Percentiles rank a stretch among this genome's conserved stretches.
Evolutionary conservation across 768 basidiomycete species (phyloP).

Genomic region (Russula abietina): DNA sequence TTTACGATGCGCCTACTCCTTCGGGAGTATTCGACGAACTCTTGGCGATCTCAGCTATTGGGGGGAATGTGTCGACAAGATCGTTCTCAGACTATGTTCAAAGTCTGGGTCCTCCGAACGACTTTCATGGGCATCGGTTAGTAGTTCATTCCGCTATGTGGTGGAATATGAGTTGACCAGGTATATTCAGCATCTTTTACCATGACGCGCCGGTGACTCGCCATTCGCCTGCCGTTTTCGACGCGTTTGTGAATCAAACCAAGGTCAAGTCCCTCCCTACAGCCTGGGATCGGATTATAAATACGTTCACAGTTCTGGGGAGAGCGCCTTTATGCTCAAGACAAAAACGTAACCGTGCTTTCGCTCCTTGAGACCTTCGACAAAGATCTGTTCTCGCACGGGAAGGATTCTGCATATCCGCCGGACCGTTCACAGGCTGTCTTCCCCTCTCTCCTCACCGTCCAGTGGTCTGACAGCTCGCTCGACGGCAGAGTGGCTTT

Average conservation of each 20-base stretch:
- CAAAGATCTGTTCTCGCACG: constrained; percentile 3
- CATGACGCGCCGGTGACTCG: neutral
- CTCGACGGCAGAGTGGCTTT: constrained; percentile 39
- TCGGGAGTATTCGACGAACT: constrained; percentile 24
- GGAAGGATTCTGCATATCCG: constrained; percentile 14
- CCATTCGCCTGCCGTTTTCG: neutral
- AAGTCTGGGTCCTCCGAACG: neutral
- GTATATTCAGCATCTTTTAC: neutral
- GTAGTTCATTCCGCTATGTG: neutral
- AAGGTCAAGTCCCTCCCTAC: neutral
- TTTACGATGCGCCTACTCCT: constrained; percentile 24
- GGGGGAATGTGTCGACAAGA: neutral
- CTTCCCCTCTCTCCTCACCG: neutral
- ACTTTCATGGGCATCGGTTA: neutral
- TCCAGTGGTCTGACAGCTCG: constrained; percentile 16
- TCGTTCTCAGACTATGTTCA: neutral
- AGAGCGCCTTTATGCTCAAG: neutral
- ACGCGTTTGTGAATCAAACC: constrained; percentile 4
- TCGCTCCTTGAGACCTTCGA: neutral
- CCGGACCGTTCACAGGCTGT: constrained; percentile 10
- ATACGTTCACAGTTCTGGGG: constrained; percentile 3
- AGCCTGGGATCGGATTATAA: neutral
- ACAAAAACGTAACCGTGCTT: neutral
- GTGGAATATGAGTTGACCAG: neutral
- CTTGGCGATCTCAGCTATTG: constrained; percentile 9